These are phyloP conservation scores for Thinopyrum obtusiflorum DNA, from an alignment of 202 grass and related monocot species.

Conservation along the genomic window DNA sequence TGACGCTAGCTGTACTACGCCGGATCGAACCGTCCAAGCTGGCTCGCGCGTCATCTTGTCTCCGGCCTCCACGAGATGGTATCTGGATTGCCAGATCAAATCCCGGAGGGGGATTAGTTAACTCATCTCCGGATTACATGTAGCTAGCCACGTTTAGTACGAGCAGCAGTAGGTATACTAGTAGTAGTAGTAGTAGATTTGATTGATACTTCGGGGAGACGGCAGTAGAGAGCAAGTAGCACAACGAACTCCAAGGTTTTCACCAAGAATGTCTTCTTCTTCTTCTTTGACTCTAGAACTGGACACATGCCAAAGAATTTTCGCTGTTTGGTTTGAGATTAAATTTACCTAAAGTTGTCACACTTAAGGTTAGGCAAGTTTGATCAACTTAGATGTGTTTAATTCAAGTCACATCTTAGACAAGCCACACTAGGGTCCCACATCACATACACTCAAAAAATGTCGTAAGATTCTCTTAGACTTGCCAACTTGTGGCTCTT, in stretches of 20 bases:
- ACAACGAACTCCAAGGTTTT: not conserved
- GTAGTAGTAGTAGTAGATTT: not conserved
- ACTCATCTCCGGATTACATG: not conserved
- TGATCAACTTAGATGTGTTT: too few relatives aligned
- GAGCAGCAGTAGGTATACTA: not conserved
- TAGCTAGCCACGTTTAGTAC: not conserved
- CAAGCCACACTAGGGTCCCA: too few relatives aligned
- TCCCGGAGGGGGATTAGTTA: not conserved
- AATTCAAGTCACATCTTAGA: too few relatives aligned
- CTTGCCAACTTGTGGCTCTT: too few relatives aligned
- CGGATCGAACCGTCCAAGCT: not conserved
- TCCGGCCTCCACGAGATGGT: not conserved
- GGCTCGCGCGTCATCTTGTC: not conserved
- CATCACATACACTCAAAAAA: too few relatives aligned
- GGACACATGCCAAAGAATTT: not conserved
- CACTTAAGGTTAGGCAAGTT: too few relatives aligned
- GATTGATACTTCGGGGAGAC: not conserved
- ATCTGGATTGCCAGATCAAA: not conserved
- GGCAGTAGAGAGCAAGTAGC: not conserved
- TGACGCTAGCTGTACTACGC: not conserved
- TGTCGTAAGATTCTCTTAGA: too few relatives aligned
- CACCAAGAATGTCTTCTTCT: not conserved
- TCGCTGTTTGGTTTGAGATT: too few relatives aligned
- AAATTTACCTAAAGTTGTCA: too few relatives aligned
- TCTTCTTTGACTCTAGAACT: not conserved